phyloP scores from a whole-genome alignment of 257 asterid genomes.

The Solanum peruvianum region DNA sequence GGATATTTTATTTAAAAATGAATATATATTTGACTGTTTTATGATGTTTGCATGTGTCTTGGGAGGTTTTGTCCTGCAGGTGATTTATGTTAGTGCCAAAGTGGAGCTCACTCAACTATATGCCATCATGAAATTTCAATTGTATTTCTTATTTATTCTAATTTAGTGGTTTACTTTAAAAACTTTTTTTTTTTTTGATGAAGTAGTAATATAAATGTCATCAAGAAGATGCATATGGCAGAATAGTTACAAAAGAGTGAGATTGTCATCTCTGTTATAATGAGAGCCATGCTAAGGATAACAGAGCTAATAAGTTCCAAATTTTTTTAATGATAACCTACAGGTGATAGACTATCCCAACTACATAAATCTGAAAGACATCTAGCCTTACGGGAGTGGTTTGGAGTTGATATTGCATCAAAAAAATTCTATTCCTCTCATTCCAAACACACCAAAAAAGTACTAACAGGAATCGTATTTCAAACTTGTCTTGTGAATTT shows the following conservation, averaged over 20 bases:
- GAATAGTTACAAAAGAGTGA: not conserved
- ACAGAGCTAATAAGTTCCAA: not conserved
- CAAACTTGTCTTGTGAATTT: not conserved
- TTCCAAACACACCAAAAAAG: not conserved
- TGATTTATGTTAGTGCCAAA: not conserved
- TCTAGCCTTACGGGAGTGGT: not conserved
- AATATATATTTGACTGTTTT: not conserved
- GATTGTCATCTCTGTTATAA: not conserved
- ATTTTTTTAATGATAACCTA: not conserved
- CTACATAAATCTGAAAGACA: not conserved
- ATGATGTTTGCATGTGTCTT: not conserved
- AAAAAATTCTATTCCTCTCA: not conserved
- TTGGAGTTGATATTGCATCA: not conserved
- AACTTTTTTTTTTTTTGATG: not conserved
- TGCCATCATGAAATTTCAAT: not conserved
- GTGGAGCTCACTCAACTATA: not conserved
- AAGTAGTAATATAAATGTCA: not conserved
- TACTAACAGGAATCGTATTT: not conserved
- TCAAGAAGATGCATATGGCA: not conserved
- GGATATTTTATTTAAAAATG: not conserved
- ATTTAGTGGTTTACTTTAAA: not conserved
- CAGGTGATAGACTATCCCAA: not conserved
- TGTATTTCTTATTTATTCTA: not conserved
- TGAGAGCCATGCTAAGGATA: not conserved
- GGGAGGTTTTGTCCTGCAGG: not conserved